Evolutionary conservation across 2,329 filamentous ascomycete species (phyloP), one percentile per base, ranked within the genome.

Genomic region (Fusarium sp.): DNA sequence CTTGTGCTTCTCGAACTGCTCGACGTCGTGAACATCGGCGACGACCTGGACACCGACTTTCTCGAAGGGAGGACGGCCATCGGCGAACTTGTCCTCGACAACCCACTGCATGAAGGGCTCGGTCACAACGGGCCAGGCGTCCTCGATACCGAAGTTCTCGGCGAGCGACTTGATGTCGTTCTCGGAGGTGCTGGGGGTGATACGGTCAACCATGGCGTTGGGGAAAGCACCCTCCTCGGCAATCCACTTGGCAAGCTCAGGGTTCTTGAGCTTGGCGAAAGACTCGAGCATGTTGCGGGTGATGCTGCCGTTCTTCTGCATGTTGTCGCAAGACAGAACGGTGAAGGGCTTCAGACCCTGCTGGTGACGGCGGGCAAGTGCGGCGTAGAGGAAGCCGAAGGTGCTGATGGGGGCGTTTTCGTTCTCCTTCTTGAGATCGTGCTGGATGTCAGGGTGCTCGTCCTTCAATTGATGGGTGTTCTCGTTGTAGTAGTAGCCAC

Each of bases 81-180:
- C 80, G 62, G 71, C 77, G 75, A 86, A 86, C 59, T 82, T 77
- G 77, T 86, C 84, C 76, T 86, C 84, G 50, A 86, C 78, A 3
- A 86, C 84, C 84, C 84, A 85, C 76, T 86, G 84, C 80, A 83
- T 85, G 62, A 86, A 86, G 38, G 84, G 84, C 79, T 86, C 84
- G 0, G 84, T 86, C 20, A 86, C 84, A 8, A 86, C 84, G 1
- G 84, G 84, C 84, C 84, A 86, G 6, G 77, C 73, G 67, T 86
- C 84, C 69, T 84, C 77, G 49, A 86, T 81, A 60, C 79, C 82
- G 53, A 85, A 85, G 34, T 75, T 65, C 9, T 81, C 75, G 1
- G 82, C 80, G 13, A 86, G 80, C 9, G 78, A 76, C 45, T 67
- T 71, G 65, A 83, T 85, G 75, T 86, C 84, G 57, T 72, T 73